Base-by-base conservation (phyloP, 1,139 yeast genomes). In the Suhomyces chickasaworum region DNA sequence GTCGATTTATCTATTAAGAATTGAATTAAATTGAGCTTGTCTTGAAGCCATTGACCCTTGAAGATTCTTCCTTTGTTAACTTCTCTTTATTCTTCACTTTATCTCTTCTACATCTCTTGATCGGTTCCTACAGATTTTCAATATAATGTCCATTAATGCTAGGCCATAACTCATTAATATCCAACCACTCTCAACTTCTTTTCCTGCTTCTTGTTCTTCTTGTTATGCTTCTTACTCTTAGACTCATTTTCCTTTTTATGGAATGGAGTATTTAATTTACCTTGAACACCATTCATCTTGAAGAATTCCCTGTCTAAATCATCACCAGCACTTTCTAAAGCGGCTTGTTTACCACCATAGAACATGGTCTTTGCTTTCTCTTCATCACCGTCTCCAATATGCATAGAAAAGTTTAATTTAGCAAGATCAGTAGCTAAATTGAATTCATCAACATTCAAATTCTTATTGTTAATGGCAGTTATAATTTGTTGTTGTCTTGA, bases 301-400 rank as follows among this genome's bases (percentile, higher is more conserved):
- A 91, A 91, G 60, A 91, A 91, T 53, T 89, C 96, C 39, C 81
- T 77, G 64, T 90, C 97, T 54, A 90, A 74, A 54, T 88, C 93
- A 47, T 82, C 88, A 34, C 89, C 86, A 15, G 87, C 86, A 65
- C 84, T 83, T 54, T 80, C 83, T 54, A 89, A 76, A 2, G 89
- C 87, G 10, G 95, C 90, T 62, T 85, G 90, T 54, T 80, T 83
- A 66, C 95, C 95, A 66, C 93, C 95, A 54, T 84, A 83, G 51
- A 77, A 78, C 17, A 72, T 62, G 21, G 82, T 73, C 43, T 69
- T 80, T 2, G 56, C 54, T 12, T 50, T 31, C 37, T 73, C 78
- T 13, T 73, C 62, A n/a, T 55, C 50, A 47, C 55, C 61, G 30
- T 60, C 84, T 40, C 69, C 73, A 46, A 84, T 75, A 62, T 89